Percentiles rank a stretch among this genome's conserved stretches.
Evolutionary conservation across 345 rosid species (phyloP).

Genomic region (Bruguiera parviflora): DNA sequence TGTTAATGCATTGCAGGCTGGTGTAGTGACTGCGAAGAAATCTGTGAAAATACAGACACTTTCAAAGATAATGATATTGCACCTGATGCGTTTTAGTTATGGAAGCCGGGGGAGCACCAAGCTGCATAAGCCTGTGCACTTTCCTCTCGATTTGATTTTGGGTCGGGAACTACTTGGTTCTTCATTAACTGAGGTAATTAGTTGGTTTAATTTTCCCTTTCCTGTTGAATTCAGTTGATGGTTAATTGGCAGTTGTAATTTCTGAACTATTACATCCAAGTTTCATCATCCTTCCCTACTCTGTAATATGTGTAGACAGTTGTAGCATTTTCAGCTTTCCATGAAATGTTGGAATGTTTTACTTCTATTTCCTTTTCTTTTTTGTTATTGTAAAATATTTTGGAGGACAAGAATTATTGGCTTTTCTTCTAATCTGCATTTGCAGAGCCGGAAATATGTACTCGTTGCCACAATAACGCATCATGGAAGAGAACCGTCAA

Average conservation of each 20-base stretch:
- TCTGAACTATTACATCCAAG: background rate
- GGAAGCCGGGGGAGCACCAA: conserved; percentile 93
- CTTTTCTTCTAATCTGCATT: background rate
- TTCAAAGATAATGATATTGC: conserved; percentile 87
- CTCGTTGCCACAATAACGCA: conserved; percentile 91
- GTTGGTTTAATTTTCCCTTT: background rate
- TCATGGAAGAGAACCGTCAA: conserved; percentile 88
- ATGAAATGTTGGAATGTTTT: too few species aligned
- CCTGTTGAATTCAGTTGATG: background rate
- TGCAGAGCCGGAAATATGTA: conserved; percentile 76
- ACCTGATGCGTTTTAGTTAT: conserved; percentile 87
- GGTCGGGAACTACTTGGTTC: conserved; percentile 66
- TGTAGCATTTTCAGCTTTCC: too few species aligned
- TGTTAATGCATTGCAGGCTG: conserved; percentile 44
- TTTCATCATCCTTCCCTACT: too few species aligned
- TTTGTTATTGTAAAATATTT: too few species aligned
- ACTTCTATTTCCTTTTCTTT: too few species aligned
- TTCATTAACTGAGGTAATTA: conserved; percentile 57
- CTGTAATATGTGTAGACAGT: too few species aligned
- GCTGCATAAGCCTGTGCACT: conserved; percentile 72
- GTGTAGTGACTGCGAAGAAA: conserved; percentile 79
- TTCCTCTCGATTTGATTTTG: conserved; percentile 74
- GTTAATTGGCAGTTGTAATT: background rate
- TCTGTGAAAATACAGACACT: conserved; percentile 73
- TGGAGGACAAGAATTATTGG: too few species aligned